A percentile compares a stretch with the other conserved stretches of the same genome.
Conservation (phyloP, 139 green algal species). For the Ulvella scutata region DNA sequence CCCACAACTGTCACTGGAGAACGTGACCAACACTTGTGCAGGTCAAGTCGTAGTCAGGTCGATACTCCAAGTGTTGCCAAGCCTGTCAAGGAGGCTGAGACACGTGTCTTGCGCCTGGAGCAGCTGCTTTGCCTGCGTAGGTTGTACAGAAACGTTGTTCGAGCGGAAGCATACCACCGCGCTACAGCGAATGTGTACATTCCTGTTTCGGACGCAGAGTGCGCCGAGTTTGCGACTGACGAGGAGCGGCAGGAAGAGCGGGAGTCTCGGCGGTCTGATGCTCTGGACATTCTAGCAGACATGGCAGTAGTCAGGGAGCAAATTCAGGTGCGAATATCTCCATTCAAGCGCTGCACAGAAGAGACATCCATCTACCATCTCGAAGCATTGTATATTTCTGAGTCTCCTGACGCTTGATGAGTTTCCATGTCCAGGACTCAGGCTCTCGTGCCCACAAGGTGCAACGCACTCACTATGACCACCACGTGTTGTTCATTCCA, state of each 20-base stretch:
- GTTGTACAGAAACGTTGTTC: constrained; percentile 64
- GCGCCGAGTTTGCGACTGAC: not conserved
- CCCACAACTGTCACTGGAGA: too few species aligned
- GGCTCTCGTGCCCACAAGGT: too few species aligned
- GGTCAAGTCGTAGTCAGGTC: too few species aligned
- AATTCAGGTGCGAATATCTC: not conserved
- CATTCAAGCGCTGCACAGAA: too few species aligned
- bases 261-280: not conserved
- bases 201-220: not conserved
- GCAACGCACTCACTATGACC: too few species aligned
- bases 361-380: too few species aligned
- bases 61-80: too few species aligned
- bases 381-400: too few species aligned
- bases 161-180: constrained; percentile 22
- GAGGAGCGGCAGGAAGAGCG: not conserved
- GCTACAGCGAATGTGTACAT: not conserved
- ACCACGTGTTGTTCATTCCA: too few species aligned
- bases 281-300: not conserved
- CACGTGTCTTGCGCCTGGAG: constrained; percentile 31
- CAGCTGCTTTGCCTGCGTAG: constrained; percentile 46
- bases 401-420: too few species aligned
- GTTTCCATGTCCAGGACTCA: too few species aligned
- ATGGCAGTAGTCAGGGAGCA: not conserved
- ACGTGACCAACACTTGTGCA: too few species aligned
- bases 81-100: not conserved